These are phyloP conservation scores for Podaxis sp. DNA, from an alignment of 768 basidiomycete species.

Conservation along the genomic window DNA sequence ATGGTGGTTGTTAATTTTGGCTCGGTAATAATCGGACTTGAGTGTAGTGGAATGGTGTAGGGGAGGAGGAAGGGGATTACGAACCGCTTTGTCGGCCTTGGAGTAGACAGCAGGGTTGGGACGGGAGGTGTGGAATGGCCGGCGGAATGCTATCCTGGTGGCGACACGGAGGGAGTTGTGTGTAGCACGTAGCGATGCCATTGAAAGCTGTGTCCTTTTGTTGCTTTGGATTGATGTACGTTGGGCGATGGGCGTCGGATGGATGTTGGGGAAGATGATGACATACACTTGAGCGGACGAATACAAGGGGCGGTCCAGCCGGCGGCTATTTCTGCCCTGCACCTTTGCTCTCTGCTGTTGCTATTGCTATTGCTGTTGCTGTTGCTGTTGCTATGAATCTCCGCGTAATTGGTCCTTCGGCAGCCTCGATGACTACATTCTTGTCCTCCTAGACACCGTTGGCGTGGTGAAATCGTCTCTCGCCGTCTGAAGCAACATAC, in stretches of 20 bases:
- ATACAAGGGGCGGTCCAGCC: neutral
- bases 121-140: constrained; percentile 43
- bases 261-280: neutral
- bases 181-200: neutral
- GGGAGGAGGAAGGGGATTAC: constrained; percentile 16
- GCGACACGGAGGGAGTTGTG: neutral
- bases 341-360: neutral
- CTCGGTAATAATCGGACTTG: neutral
- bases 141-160: constrained; percentile 6
- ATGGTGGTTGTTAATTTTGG: neutral
- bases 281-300: neutral
- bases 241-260: neutral
- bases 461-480: neutral
- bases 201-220: neutral
- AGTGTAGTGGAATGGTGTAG: neutral
- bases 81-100: constrained; percentile 46
- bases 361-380: neutral
- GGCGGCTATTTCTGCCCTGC: neutral
- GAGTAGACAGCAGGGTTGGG: constrained; percentile 40
- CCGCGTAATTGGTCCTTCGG: neutral
- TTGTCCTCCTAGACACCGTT: constrained; percentile 4
- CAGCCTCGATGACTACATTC: neutral
- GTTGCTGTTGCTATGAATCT: neutral
- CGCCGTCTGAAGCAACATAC: neutral
- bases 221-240: neutral